Conservation (phyloP, 768 basidiomycete species). For the Tylopilus intermedius region DNA sequence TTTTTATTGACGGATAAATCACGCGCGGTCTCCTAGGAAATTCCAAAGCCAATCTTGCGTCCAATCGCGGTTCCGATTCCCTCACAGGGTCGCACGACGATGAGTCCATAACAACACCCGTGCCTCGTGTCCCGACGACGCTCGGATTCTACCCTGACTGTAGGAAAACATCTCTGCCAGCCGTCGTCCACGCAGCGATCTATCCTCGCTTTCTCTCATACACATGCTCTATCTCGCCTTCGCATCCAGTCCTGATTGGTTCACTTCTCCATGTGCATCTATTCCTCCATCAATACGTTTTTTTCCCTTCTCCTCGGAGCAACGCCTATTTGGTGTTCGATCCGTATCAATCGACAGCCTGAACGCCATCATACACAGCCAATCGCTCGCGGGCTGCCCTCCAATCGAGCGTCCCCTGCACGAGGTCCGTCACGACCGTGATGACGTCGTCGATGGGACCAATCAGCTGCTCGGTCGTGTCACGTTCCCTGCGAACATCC, state of each 20-base stretch:
- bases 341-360: conserved; percentile 57
- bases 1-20: not conserved
- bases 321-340: too few relatives aligned
- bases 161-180: not conserved
- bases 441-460: conserved; percentile 88
- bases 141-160: not conserved
- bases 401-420: conserved; percentile 75
- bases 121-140: too few relatives aligned
- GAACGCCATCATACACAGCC: conserved; percentile 82
- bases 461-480: conserved; percentile 90
- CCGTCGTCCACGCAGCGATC: too few relatives aligned
- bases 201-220: too few relatives aligned
- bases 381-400: conserved; percentile 63
- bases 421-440: conserved; percentile 70
- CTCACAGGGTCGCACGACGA: too few relatives aligned
- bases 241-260: too few relatives aligned
- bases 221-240: too few relatives aligned
- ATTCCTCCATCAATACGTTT: too few relatives aligned
- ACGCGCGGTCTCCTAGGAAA: conserved; percentile 32
- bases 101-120: not conserved
- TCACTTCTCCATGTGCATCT: too few relatives aligned
- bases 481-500: conserved; percentile 67
- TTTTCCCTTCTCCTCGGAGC: too few relatives aligned
- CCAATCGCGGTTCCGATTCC: conserved; percentile 4
- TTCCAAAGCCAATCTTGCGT: conserved; percentile 5